A percentile compares a stretch with the other conserved stretches of the same genome.
phyloP scores from a whole-genome alignment of 2,329 filamentous ascomycete species.

The Aspergillus hiratsukae region DNA sequence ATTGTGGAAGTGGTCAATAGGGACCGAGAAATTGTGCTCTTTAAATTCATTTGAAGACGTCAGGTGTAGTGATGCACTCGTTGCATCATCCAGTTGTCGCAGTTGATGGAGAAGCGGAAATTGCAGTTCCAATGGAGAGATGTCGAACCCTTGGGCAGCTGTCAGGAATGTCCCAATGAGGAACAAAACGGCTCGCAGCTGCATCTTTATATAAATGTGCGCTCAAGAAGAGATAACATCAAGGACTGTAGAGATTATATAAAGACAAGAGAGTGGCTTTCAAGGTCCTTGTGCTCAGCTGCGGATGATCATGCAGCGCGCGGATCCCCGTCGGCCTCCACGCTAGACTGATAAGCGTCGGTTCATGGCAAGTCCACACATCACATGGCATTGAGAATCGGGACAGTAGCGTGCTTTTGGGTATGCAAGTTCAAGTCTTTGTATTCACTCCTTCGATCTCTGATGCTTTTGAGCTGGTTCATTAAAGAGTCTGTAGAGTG shows the following conservation, averaged over 20 bases:
- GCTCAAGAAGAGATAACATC: not conserved
- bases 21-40: slow-evolving; percentile 50
- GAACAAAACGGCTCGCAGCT: not conserved
- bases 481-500: not conserved
- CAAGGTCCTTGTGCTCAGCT: not conserved
- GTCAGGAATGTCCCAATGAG: not conserved
- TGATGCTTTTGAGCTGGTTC: not conserved
- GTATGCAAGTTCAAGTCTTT: not conserved
- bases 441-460: not conserved
- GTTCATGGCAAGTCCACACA: not conserved
- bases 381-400: not conserved
- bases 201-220: not conserved
- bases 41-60: slow-evolving; percentile 34
- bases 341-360: too few relatives aligned
- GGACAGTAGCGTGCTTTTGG: not conserved
- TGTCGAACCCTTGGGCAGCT: not conserved
- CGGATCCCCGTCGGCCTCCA: not conserved
- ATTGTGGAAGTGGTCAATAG: slow-evolving; percentile 80
- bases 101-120: not conserved
- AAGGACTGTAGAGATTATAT: not conserved
- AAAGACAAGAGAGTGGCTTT: not conserved
- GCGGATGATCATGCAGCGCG: not conserved
- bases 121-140: not conserved
- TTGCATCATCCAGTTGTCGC: not conserved
- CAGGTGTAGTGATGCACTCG: not conserved